Conservation (phyloP, 1,139 yeast species). For the Hemisphaericaspora xylofermentans region DNA sequence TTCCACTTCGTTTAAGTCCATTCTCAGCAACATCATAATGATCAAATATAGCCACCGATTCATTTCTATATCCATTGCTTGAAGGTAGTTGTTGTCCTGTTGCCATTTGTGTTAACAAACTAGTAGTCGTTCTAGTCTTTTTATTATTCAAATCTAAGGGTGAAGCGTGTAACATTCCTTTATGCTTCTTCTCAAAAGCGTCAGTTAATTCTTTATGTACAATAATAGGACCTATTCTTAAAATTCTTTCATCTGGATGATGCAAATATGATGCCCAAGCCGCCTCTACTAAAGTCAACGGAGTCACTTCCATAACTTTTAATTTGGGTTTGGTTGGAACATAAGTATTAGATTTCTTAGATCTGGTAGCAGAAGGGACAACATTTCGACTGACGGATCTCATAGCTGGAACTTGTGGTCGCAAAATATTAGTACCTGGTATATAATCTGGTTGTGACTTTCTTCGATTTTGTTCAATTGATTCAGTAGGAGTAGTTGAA, state of each 20-base stretch:
- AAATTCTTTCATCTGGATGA: slow-evolving; percentile 67
- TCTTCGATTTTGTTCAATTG: slow-evolving; percentile 8
- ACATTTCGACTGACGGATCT: slow-evolving; percentile 25
- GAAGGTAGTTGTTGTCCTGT: slow-evolving; percentile 38
- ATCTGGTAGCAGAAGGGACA: neutral
- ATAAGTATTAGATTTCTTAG: slow-evolving; percentile 3
- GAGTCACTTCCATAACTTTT: slow-evolving; percentile 46
- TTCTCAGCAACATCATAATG: slow-evolving; percentile 21
- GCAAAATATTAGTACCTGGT: slow-evolving; percentile 58
- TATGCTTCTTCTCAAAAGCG: slow-evolving; percentile 53
- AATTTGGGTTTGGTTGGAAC: slow-evolving; percentile 21
- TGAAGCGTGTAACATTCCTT: slow-evolving; percentile 59
- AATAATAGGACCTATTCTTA: slow-evolving; percentile 59
- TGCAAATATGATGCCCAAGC: slow-evolving; percentile 65
- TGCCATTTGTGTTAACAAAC: slow-evolving; percentile 55
- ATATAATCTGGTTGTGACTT: slow-evolving; percentile 36
- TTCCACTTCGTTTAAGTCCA: slow-evolving; percentile 9
- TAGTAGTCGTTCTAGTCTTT: slow-evolving; percentile 18
- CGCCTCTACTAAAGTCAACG: slow-evolving; percentile 59
- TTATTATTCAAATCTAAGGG: slow-evolving; percentile 45
- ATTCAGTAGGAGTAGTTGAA: slow-evolving; percentile 3
- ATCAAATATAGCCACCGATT: slow-evolving; percentile 31
- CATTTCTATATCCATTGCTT: slow-evolving; percentile 20
- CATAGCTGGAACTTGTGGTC: slow-evolving; percentile 50
- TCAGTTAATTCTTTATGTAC: slow-evolving; percentile 42